These are phyloP conservation scores for Cercospora brassicicola DNA, from an alignment of 2,329 filamentous ascomycete species.

Conservation along the genomic window DNA sequence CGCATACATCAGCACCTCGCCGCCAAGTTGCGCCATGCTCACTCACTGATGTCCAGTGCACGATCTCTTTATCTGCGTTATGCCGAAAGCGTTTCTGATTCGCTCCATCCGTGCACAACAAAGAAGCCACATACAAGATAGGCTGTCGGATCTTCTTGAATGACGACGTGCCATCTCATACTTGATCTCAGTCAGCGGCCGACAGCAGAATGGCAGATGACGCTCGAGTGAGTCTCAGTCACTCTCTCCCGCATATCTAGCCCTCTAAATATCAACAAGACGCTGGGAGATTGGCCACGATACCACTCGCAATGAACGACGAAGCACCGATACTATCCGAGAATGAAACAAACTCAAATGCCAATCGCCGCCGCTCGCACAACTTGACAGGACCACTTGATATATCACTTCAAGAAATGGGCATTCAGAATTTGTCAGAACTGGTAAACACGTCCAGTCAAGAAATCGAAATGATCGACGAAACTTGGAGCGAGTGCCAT, in stretches of 20 bases:
- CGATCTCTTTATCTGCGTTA: not conserved
- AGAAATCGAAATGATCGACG: not conserved
- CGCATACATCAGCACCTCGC: not conserved
- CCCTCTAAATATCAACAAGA: not conserved
- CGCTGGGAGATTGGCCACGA: not conserved
- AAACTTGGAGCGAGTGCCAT: not conserved
- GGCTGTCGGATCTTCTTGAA: not conserved
- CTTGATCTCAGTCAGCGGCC: not conserved
- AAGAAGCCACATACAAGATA: not conserved
- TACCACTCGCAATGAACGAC: not conserved
- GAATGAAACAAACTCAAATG: not conserved
- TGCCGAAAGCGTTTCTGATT: not conserved
- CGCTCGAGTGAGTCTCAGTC: not conserved
- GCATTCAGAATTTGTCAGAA: not conserved
- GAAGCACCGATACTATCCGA: not conserved
- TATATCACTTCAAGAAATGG: not conserved
- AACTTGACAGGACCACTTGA: conserved; percentile 2
- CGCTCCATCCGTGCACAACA: not conserved
- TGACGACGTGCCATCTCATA: not conserved
- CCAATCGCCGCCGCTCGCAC: conserved; percentile 10
- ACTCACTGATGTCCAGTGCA: not conserved
- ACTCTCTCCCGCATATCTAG: not conserved
- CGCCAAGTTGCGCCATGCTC: not conserved
- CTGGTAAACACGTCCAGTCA: not conserved
- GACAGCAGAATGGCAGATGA: too few species aligned